Evolutionary conservation across 225 moss, liverwort and hornwort genomes (phyloP).

Genomic region (Physcomitrium patens): DNA sequence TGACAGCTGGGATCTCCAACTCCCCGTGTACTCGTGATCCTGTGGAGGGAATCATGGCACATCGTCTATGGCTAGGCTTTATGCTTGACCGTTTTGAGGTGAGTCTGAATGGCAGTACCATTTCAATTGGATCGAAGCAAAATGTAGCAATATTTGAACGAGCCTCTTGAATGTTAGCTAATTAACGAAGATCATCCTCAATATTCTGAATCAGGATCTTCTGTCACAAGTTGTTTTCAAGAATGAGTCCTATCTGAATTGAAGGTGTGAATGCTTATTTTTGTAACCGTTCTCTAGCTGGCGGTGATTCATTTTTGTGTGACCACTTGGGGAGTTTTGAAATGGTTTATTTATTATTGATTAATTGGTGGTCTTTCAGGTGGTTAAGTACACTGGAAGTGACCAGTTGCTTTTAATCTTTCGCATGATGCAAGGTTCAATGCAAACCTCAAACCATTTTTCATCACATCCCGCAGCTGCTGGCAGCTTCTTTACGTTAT

Average conservation of each 20-base stretch:
- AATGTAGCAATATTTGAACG: not conserved
- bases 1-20: conserved; percentile 63
- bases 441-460: conserved; percentile 54
- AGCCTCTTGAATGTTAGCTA: not conserved
- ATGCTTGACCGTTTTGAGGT: conserved; percentile 90
- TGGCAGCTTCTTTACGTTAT: conserved; percentile 77
- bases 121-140: conserved; percentile 12
- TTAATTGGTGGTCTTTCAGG: conserved; percentile 52
- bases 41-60: conserved; percentile 72
- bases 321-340: not conserved
- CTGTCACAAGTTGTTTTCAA: not conserved
- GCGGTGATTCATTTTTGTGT: conserved; percentile 1
- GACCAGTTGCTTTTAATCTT: conserved; percentile 76
- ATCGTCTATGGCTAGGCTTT: conserved; percentile 87
- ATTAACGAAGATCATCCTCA: not conserved
- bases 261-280: conserved; percentile 2
- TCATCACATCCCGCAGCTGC: conserved; percentile 85
- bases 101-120: conserved; percentile 26
- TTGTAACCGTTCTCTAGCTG: conserved; percentile 8
- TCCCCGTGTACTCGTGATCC: conserved; percentile 54
- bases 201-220: not conserved
- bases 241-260: conserved; percentile 10
- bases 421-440: conserved; percentile 86
- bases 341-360: conserved; percentile 8
- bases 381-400: conserved; percentile 70